Conservation (phyloP, 176 grass and related monocot genomes). For the Puccinellia tenuiflora region DNA sequence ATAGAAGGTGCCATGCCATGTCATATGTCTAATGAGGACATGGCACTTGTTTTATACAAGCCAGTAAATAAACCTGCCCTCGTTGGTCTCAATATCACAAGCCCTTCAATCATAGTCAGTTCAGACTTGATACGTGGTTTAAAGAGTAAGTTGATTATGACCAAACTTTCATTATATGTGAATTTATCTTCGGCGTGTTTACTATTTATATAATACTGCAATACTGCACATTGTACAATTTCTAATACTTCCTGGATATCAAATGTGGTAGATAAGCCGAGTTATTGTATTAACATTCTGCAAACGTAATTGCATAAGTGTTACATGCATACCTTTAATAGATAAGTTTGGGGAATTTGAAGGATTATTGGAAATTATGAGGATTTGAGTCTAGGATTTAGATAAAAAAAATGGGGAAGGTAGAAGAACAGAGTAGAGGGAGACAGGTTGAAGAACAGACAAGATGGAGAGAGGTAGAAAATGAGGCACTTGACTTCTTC, state of each 20-base stretch:
- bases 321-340: neutral
- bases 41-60: conserved; percentile 76
- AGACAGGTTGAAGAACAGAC: neutral
- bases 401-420: neutral
- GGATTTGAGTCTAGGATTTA: neutral
- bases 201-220: neutral
- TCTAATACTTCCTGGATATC: neutral
- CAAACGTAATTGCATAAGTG: neutral
- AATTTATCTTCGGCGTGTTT: conserved; percentile 11
- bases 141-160: conserved; percentile 69
- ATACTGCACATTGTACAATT: neutral
- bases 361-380: neutral
- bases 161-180: conserved; percentile 4
- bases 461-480: neutral
- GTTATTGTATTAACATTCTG: neutral
- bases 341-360: neutral
- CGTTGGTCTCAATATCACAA: conserved; percentile 28
- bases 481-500: neutral
- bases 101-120: conserved; percentile 64
- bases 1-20: conserved; percentile 26
- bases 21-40: conserved; percentile 31
- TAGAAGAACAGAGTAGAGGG: neutral
- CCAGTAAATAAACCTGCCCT: conserved; percentile 24
- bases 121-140: conserved; percentile 60
- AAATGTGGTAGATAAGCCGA: neutral